These are phyloP conservation scores for Gloeophyllum trabeum DNA, from an alignment of 768 basidiomycete genomes.

Conservation along the genomic window DNA sequence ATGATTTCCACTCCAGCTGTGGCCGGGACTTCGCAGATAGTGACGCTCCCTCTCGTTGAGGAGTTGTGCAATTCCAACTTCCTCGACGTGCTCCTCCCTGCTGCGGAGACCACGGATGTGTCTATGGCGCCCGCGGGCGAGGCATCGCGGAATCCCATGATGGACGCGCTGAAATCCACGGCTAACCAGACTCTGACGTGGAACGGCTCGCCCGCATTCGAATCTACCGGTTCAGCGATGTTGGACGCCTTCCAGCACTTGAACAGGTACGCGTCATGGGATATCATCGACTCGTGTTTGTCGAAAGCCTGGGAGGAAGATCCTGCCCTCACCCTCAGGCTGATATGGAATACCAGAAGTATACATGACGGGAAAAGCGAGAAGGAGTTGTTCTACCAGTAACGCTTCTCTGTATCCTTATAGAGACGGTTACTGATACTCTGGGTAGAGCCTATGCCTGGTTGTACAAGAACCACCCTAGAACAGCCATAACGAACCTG, in stretches of 20 bases:
- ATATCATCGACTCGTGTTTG: slow-evolving; percentile 24
- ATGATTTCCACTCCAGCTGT: slow-evolving; percentile 8
- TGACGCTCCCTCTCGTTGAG: slow-evolving; percentile 43
- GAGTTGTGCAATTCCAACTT: slow-evolving; percentile 48
- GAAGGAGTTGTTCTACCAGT: slow-evolving; percentile 50
- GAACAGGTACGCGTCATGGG: slow-evolving; percentile 11
- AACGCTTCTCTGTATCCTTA: slow-evolving; percentile 5
- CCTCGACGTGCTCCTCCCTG: slow-evolving; percentile 45
- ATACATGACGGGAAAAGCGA: slow-evolving; percentile 63
- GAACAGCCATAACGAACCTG: slow-evolving; percentile 58
- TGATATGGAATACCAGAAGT: slow-evolving; percentile 60
- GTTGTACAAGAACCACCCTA: slow-evolving; percentile 58
- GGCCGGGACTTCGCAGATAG: slow-evolving; percentile 25
- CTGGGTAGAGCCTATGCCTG: slow-evolving; percentile 42
- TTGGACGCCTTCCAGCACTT: slow-evolving; percentile 50
- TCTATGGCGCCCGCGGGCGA: not conserved
- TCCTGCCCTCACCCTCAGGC: slow-evolving; percentile 40
- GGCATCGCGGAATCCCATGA: slow-evolving; percentile 32
- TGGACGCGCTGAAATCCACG: slow-evolving; percentile 35
- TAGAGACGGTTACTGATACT: not conserved
- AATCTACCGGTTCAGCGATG: slow-evolving; percentile 36
- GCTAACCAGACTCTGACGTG: slow-evolving; percentile 34
- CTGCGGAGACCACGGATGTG: slow-evolving; percentile 1
- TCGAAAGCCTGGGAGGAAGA: slow-evolving; percentile 47
- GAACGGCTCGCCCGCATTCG: slow-evolving; percentile 39